Evolutionary conservation across 1,139 yeast genomes (phyloP).

Genomic region (Ogataea hybrid): DNA sequence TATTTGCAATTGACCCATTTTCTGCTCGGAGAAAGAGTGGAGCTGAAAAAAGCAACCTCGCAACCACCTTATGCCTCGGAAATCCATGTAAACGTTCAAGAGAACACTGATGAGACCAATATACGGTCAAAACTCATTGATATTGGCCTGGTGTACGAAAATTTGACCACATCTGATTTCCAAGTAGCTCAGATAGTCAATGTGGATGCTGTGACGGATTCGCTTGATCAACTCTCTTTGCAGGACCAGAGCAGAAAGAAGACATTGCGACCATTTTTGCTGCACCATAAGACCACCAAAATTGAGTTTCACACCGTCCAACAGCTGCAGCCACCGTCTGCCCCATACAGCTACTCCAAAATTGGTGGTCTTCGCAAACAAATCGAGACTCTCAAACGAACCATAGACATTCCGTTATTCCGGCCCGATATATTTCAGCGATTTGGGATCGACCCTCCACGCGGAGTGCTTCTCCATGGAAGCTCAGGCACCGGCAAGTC

Average conservation of each 20-base stretch:
- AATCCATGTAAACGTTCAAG: constrained; percentile 18
- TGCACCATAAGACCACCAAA: constrained; percentile 27
- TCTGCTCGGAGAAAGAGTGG: constrained; percentile 71
- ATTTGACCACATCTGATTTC: constrained; percentile 19
- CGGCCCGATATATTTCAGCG: constrained; percentile 74
- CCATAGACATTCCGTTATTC: constrained; percentile 78
- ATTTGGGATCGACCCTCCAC: constrained; percentile 88
- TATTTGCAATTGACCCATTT: constrained; percentile 56
- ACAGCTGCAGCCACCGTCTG: not conserved
- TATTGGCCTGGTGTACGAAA: constrained; percentile 27
- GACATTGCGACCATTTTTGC: constrained; percentile 8
- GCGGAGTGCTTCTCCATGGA: constrained; percentile 89
- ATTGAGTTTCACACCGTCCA: constrained; percentile 37
- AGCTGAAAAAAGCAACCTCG: constrained; percentile 40
- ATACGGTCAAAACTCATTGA: constrained; percentile 22
- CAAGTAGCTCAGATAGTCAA: constrained; percentile 27
- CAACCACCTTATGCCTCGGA: constrained; percentile 43
- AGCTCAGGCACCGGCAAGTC: constrained; percentile 99
- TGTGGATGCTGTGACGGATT: constrained; percentile 1
- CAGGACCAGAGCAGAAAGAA: not conserved
- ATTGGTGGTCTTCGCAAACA: constrained; percentile 81
- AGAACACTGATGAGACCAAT: constrained; percentile 25
- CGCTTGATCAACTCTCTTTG: constrained; percentile 1
- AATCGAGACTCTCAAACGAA: constrained; percentile 57
- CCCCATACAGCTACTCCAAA: constrained; percentile 23